Base-by-base conservation (phyloP, 1,139 yeast species). In the Blastobotrys illinoisensis region DNA sequence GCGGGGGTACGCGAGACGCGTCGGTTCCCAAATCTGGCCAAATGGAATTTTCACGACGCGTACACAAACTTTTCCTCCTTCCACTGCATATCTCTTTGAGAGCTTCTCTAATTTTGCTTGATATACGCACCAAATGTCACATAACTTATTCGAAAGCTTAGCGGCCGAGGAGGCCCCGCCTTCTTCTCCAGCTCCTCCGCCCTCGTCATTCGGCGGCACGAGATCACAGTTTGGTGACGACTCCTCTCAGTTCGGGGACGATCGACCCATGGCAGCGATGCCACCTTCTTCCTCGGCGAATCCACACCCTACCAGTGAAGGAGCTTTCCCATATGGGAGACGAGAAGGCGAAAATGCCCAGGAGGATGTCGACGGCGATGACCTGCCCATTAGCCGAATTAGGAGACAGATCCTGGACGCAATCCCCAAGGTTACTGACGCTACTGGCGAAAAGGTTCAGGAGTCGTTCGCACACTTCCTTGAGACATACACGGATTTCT, bases 381-480 rank as follows among this genome's bases (percentile, higher is more conserved):
- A 49, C n/a, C 36, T 24, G n/a, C 50, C 49, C n/a, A 49, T 26
- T 1, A 51, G 46, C n/a, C 20, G 46, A 7, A 14, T 52, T 44
- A 21, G 54, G 24, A 32, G 47, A n/a, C 54, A 52, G 26, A 49
- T 44, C 7, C 3, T 23, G 32, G 53, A 57, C 32, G 48, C 56
- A 28, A 89, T 91, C 52, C 91, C 96, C 43, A 88, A 87, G 68
- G 97, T 93, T 28, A 82, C 82, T 19, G 99, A 93, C 74, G 82
- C 85, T 46, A 90, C 97, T 5, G 97, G 97, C 58, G 97, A 91
- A 67, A 88, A 89, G 63, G 97, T 93, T 14, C 80, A 95, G 53
- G 96, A 90, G 68, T 84, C 95, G 26, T 93, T 93, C 69, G 97
- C 90, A 68, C 82, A 80, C 62, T 93, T 93, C 67, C 73, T 93